Base-by-base conservation (phyloP, 352 stramenopile genomes). In the Phytophthora hibernalis region DNA sequence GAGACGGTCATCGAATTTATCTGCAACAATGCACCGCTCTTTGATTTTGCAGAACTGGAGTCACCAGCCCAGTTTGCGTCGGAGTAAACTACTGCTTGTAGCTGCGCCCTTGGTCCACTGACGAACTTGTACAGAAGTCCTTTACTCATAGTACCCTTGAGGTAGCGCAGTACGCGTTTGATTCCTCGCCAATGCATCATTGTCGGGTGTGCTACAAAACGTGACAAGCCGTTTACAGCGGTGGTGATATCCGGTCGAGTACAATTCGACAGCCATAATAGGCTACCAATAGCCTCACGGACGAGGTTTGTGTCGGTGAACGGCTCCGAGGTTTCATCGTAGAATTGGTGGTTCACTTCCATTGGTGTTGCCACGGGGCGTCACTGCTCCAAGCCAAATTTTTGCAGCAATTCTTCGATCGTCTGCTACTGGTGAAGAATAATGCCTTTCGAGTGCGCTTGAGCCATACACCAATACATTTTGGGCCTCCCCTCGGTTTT, bases 21-120 rank as follows among this genome's bases (percentile, higher is more conserved):
- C 45, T 37, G 16, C 7, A 56, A 8, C 5, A 44, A 18, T 11
- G n/a, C 18, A 11, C 49, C 31, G 8, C 5, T 31, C 3, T 30
- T 56, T 15, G 49, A 56, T 20, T 33, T 56, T 11, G 31, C 11
- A 16, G 24, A n/a, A 9, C 22, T 30, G 10, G 5, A 12, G n/a
- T 56, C 31, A 9, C 49, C 49, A 31, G 31, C 49, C 49, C 49
- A 56, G 49, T 56, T 21, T n/a, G 31, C 49, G 5, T 56, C 49
- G 4, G 18, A 21, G 9, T 45, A 56, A n/a, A 56, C 20, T 1
- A 44, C 9, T 4, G 31, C 15, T 4, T 45, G 9, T 3, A 12
- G 6, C 30, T 13, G 11, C 8, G n/a, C 12, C 2, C 13, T 18
- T 4, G 12, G 10, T 0, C 28, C 2, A 16, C 3, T 30, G 2